phyloP scores from a whole-genome alignment of 108 stramenopile genomes.

The Heterococcus sp. region DNA sequence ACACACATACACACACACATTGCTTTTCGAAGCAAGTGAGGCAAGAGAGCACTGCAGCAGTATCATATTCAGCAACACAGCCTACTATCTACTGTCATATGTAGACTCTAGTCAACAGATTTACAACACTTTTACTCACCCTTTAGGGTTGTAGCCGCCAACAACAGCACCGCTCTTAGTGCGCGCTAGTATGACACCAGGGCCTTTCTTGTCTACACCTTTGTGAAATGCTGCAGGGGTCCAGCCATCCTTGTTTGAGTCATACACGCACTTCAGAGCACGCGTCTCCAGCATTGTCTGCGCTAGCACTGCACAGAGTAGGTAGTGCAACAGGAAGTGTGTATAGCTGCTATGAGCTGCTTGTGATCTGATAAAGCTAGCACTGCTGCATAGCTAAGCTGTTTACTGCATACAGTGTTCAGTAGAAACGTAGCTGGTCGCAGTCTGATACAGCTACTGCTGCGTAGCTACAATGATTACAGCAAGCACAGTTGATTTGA shows the following conservation, averaged over 20 bases:
- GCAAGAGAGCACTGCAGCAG: too few species aligned
- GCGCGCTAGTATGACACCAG: conserved; percentile 15
- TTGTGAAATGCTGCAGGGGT: conserved; percentile 25
- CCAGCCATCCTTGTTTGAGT: conserved; percentile 30
- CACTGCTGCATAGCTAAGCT: too few species aligned
- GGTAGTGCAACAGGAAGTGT: too few species aligned
- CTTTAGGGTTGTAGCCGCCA: conserved; percentile 48
- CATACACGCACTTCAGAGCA: conserved; percentile 23
- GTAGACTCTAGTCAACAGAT: background rate
- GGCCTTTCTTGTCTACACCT: conserved; percentile 32
- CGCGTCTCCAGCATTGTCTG: conserved; percentile 5
- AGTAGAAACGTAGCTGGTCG: too few species aligned
- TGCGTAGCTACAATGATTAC: background rate
- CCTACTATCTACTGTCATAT: background rate
- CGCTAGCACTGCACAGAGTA: background rate
- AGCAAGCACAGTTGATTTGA: background rate
- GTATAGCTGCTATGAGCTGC: too few species aligned
- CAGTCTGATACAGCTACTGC: background rate
- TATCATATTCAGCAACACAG: too few species aligned
- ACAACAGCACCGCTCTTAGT: conserved; percentile 26
- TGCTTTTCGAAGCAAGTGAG: too few species aligned
- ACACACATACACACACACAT: too few species aligned
- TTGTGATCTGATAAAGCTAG: too few species aligned
- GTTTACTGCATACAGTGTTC: too few species aligned
- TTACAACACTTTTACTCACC: background rate